Conservation (phyloP, 2,329 filamentous ascomycete genomes). For the Pseudohalonectria lignicola region DNA sequence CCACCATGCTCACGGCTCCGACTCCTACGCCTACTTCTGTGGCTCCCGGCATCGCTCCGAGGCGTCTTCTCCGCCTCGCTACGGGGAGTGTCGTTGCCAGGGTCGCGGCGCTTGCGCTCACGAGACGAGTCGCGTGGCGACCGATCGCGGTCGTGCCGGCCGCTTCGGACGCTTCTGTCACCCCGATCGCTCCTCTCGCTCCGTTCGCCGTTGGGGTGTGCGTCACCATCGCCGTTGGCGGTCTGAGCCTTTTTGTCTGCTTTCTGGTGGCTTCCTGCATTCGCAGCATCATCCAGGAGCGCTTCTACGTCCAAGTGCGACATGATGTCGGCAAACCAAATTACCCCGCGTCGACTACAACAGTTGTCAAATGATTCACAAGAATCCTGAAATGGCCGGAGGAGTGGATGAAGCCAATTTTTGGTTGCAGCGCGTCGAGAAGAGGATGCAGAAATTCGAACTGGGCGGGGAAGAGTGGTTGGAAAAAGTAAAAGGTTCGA, state of each 20-base stretch:
- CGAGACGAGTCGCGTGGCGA: slow-evolving; percentile 10
- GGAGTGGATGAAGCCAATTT: too few species aligned
- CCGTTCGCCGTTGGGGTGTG: slow-evolving; percentile 39
- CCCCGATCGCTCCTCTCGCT: slow-evolving; percentile 32
- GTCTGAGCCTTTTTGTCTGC: slow-evolving; percentile 31
- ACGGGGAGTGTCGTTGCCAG: slow-evolving; percentile 44
- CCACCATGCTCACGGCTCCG: slow-evolving; percentile 67
- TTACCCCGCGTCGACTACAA: too few species aligned
- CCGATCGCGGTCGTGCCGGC: slow-evolving; percentile 11
- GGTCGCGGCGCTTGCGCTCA: slow-evolving; percentile 32
- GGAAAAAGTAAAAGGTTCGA: too few species aligned
- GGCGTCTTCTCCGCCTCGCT: slow-evolving; percentile 52
- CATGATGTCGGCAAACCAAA: slow-evolving; percentile 27
- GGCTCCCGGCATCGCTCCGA: slow-evolving; percentile 66
- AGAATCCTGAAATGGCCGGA: too few species aligned
- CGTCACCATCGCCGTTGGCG: slow-evolving; percentile 40
- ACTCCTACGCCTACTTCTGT: slow-evolving; percentile 72
- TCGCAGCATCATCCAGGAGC: slow-evolving; percentile 67
- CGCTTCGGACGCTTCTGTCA: slow-evolving; percentile 28
- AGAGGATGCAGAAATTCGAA: too few species aligned
- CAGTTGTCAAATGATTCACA: too few species aligned
- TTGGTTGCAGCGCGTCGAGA: too few species aligned
- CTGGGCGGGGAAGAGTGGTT: too few species aligned
- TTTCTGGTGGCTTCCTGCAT: slow-evolving; percentile 29
- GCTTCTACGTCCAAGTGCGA: slow-evolving; percentile 77